These are phyloP conservation scores for Cryoendolithus antarcticus DNA, from an alignment of 2,329 filamentous ascomycete species.

Conservation along the genomic window DNA sequence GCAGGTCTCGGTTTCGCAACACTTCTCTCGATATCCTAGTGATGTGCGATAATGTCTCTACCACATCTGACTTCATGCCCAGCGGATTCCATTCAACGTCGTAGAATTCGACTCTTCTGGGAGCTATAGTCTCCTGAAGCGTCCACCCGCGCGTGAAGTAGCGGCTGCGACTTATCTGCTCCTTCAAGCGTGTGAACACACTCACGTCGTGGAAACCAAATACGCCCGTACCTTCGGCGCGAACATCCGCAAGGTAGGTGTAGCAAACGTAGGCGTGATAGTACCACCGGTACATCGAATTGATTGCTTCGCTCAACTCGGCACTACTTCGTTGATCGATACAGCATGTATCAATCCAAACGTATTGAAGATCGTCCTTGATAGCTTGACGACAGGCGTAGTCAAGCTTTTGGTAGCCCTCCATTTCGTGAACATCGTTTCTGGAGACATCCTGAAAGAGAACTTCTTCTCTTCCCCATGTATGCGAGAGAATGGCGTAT, in stretches of 20 bases:
- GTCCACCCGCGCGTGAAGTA: slow-evolving; percentile 13
- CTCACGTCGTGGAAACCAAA: background rate
- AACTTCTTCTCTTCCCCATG: slow-evolving; percentile 7
- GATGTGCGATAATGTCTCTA: background rate
- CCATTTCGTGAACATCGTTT: background rate
- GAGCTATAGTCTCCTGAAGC: slow-evolving; percentile 11
- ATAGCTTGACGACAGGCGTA: slow-evolving; percentile 1
- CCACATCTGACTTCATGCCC: slow-evolving; percentile 4
- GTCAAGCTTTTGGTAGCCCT: background rate
- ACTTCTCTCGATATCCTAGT: background rate
- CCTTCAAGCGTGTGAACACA: too few species aligned
- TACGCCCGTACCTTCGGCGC: background rate
- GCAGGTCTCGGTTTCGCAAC: background rate
- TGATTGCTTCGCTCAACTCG: slow-evolving; percentile 12
- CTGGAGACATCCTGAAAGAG: slow-evolving; percentile 7
- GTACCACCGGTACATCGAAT: slow-evolving; percentile 15
- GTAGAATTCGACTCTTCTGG: slow-evolving; percentile 7
- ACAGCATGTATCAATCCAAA: slow-evolving; percentile 15
- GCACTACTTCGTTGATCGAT: slow-evolving; percentile 11
- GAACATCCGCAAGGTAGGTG: slow-evolving; percentile 6
- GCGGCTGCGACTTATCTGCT: background rate
- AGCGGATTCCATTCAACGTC: slow-evolving; percentile 9
- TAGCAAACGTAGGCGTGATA: slow-evolving; percentile 8
- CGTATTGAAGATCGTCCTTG: slow-evolving; percentile 4
- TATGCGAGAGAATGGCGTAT: slow-evolving; percentile 11